Evolutionary conservation across 352 stramenopile species (phyloP), one percentile per base, ranked within the genome.

Genomic region (Globisporangium cylindrosporum): DNA sequence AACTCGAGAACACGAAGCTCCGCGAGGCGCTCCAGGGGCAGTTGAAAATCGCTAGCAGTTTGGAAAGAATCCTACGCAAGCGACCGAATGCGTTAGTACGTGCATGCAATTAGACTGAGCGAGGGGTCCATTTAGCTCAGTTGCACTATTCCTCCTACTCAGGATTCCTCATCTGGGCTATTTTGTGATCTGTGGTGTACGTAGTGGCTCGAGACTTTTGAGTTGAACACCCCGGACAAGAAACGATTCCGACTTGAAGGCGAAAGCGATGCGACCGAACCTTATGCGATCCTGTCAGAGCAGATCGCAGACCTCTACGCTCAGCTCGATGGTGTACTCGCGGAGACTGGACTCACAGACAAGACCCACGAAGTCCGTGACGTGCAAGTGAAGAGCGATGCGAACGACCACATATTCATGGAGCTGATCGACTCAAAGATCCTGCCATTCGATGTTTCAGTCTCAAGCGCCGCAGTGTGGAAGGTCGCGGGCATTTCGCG

Each of bases 351-450:
- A 1, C 46, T 64, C 22, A 38, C 34, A 41, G 4, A 38, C 3
- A 51, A 8, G 5, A 54, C 14, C 38, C 20, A 24, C 9, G 59
- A 64, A 38, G 29, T 43, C 12, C 46, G 22, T 0, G 41, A 12
- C 22, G 38, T 24, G 6, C 36, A 64, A 27, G 25, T 64, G 27
- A 64, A 56, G 38, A 64, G 12, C 22, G 46, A 64, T 14, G 59
- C 24, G 25, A 18, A 32, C 3, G 69, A 67, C 55, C 59, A 61
- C 4, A 43, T 71, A 46, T 73, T 76, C 27, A 60, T 88, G 25
- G 79, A 85, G 64, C 62, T 79, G 7, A 75, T 78, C 18, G 78
- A 69, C 55, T 77, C 71, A 12, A 85, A 84, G 63, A 64, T 84
- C 15, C 59, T 88, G 15, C 77, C 79, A 7, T 88, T 88, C 24